These are phyloP conservation scores for Trapa bicornis DNA, from an alignment of 345 rosid species.

Conservation along the genomic window DNA sequence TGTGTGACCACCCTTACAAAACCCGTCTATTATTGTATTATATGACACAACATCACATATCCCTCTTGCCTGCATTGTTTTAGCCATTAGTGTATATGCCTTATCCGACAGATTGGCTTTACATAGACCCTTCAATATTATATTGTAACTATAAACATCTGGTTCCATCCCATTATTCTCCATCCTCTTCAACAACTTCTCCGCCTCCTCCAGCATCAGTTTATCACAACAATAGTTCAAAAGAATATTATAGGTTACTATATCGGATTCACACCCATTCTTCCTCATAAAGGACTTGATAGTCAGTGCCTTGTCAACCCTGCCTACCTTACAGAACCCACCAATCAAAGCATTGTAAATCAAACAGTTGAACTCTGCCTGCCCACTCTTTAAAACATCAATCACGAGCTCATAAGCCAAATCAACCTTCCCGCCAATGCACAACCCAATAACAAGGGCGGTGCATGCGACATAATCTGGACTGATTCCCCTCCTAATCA, in stretches of 20 bases:
- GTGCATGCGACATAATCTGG: slow-evolving; percentile 58
- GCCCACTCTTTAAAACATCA: slow-evolving; percentile 46
- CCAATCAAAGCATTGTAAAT: slow-evolving; percentile 66
- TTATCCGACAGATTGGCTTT: slow-evolving; percentile 37
- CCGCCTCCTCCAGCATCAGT: slow-evolving; percentile 51
- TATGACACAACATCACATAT: slow-evolving; percentile 68
- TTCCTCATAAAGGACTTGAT: slow-evolving; percentile 60
- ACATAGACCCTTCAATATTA: slow-evolving; percentile 67
- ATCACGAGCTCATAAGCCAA: slow-evolving; percentile 75
- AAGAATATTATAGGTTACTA: slow-evolving; percentile 65
- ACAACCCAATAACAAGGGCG: slow-evolving; percentile 56
- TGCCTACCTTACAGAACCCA: slow-evolving; percentile 64
- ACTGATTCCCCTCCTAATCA: slow-evolving; percentile 42
- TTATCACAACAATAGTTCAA: slow-evolving; percentile 61
- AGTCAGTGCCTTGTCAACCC: slow-evolving; percentile 65
- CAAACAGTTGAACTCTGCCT: slow-evolving; percentile 40
- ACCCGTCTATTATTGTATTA: slow-evolving; percentile 58
- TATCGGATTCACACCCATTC: slow-evolving; percentile 60
- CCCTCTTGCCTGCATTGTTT: slow-evolving; percentile 58
- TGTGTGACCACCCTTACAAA: slow-evolving; percentile 33
- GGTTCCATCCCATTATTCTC: slow-evolving; percentile 59
- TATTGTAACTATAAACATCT: slow-evolving; percentile 76
- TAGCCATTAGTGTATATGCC: slow-evolving; percentile 44
- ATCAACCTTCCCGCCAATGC: slow-evolving; percentile 63
- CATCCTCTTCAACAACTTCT: slow-evolving; percentile 50